Percentiles rank a stretch among this genome's conserved stretches.
Conservation (phyloP, 2,329 filamentous ascomycete genomes). For the Botrytis tulipae region DNA sequence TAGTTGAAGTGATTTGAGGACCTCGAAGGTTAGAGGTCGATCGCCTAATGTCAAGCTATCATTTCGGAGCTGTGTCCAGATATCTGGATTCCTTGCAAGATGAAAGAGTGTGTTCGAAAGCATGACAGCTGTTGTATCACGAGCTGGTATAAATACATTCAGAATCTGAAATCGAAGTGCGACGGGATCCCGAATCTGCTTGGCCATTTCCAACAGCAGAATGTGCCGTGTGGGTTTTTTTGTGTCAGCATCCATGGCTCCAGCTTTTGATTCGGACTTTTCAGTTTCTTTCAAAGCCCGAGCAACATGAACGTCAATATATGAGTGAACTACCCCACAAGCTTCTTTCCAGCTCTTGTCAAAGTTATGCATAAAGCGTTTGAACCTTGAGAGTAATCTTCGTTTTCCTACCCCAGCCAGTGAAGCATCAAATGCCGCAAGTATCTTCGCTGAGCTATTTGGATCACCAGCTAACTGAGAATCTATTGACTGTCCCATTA, state of each 20-base stretch:
- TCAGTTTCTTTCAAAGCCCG: neutral
- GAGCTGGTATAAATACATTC: constrained; percentile 14
- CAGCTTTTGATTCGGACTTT: neutral
- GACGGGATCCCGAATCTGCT: constrained; percentile 20
- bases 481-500: constrained; percentile 9
- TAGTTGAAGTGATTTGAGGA: neutral
- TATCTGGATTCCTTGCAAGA: constrained; percentile 4
- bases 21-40: constrained; percentile 7
- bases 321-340: constrained; percentile 12
- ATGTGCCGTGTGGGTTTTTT: constrained; percentile 5
- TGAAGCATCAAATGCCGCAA: neutral
- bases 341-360: constrained; percentile 16
- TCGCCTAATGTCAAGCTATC: neutral
- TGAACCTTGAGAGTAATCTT: constrained; percentile 1
- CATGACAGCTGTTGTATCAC: constrained; percentile 8
- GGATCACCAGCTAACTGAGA: neutral
- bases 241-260: neutral
- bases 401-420: constrained; percentile 8
- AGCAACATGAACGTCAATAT: constrained; percentile 15
- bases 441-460: constrained; percentile 6
- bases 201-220: constrained; percentile 20
- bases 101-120: constrained; percentile 14
- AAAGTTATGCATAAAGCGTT: neutral
- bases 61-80: constrained; percentile 15
- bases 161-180: constrained; percentile 17